Conservation (phyloP, 2,329 filamentous ascomycete genomes). For the Pseudogymnoascus sp. region DNA sequence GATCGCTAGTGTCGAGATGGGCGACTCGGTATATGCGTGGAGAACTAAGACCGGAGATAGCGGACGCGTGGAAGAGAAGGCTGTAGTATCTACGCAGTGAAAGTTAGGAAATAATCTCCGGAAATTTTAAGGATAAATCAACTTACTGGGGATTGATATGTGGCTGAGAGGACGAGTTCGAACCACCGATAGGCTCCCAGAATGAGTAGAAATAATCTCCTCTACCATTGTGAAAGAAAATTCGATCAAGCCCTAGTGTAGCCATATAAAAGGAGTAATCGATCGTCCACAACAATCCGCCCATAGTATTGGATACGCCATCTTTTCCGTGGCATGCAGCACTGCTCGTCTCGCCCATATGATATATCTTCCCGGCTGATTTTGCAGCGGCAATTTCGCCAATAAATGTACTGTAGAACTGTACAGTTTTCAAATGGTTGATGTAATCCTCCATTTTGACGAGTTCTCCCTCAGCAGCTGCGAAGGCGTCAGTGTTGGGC, state of each 20-base stretch:
- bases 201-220: constrained; percentile 7
- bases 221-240: constrained; percentile 18
- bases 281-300: constrained; percentile 21
- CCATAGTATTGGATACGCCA: constrained; percentile 22
- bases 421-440: neutral
- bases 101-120: neutral
- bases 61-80: neutral
- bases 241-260: constrained; percentile 18
- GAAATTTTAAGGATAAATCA: neutral
- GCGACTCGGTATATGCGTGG: neutral
- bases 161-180: neutral
- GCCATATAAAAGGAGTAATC: constrained; percentile 21
- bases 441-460: neutral
- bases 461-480: neutral
- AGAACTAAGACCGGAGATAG: neutral
- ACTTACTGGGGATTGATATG: neutral
- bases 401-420: neutral
- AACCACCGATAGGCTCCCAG: constrained; percentile 17
- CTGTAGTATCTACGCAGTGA: neutral
- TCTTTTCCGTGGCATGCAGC: constrained; percentile 20
- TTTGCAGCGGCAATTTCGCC: neutral
- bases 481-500: neutral
- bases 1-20: neutral
- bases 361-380: constrained; percentile 10
- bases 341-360: constrained; percentile 27